Evolutionary conservation across 1,139 yeast genomes (phyloP), one percentile per base, ranked within the genome.

Genomic region (Arxiozyma slooffiae): DNA sequence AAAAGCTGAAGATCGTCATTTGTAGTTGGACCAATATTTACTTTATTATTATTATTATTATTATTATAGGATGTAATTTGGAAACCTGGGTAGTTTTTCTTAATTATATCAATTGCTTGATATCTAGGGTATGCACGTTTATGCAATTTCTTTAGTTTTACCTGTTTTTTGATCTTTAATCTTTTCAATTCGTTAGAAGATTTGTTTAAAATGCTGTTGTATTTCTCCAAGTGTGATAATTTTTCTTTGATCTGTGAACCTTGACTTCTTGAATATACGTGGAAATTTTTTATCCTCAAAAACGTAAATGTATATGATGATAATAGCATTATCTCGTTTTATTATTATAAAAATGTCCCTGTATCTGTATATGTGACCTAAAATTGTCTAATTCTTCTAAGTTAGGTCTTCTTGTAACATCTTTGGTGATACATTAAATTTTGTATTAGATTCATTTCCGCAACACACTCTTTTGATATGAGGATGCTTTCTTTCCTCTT

Each of bases 21-120:
- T 41, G 67, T 63, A 2, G 62, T 56, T 0, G 73, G 73, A 0
- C 74, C 74, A 6, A 71, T 48, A 4, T 60, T 54, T 5, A 59
- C 11, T 11, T 24, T 47, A 8, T 21, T 26, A 41, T 11, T 34
- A n/a, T 6, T 21, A 4, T 22, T 23, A 9, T 4, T 22, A 47
- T n/a, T n/a, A 26, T 21, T 24, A 49, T 30, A 2, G 14, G 6
- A 30, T 30, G 36, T 4, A 30, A 14, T n/a, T 30, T 30, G 36
- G 14, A 24, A n/a, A 3, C 44, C 44, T 5, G 39, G 36, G 38
- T 61, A 55, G 37, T 55, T 54, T 17, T 50, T 53, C 24, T 55
- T 54, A n/a, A 65, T 48, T 2, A 63, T 26, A 50, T 65, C 59
- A 14, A 52, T 18, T 14, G 65, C 66, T 46, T 60, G 62, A 38